These are phyloP conservation scores for Centaurea solstitialis DNA, from an alignment of 129 eudicot genomes.

Conservation along the genomic window DNA sequence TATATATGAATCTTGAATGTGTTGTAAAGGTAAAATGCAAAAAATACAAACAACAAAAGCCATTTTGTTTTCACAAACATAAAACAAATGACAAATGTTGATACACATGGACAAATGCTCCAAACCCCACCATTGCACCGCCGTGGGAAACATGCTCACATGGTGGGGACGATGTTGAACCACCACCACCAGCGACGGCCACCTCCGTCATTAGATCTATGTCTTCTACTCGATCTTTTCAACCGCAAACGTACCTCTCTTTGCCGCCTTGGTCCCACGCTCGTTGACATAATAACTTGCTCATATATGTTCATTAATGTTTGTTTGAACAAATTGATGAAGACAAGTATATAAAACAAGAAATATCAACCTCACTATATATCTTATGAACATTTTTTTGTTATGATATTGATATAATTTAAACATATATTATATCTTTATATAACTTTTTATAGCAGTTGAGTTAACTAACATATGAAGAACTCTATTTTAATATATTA, in stretches of 20 bases:
- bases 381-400: too few species aligned
- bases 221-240: conserved; percentile 4
- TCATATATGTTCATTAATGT: background rate
- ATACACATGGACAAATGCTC: conserved; percentile 10
- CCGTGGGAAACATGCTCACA: conserved; percentile 32
- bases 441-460: too few species aligned
- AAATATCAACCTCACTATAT: background rate
- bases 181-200: conserved; percentile 30
- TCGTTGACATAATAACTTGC: conserved; percentile 39
- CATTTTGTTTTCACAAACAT: background rate
- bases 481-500: too few species aligned
- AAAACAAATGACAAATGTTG: conserved; percentile 9
- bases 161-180: conserved; percentile 39
- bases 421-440: background rate
- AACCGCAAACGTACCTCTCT: conserved; percentile 34
- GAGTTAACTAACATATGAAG: too few species aligned
- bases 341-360: conserved; percentile 25
- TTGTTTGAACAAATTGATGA: conserved; percentile 8
- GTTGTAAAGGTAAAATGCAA: background rate
- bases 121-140: conserved; percentile 34
- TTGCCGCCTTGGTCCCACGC: conserved; percentile 30
- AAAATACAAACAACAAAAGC: background rate
- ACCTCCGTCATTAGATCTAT: conserved; percentile 18
- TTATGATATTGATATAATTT: too few species aligned
- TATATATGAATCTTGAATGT: background rate